Evolutionary conservation across 768 basidiomycete genomes (phyloP), one percentile per base, ranked within the genome.

Genomic region (Holtermannia corniformis): DNA sequence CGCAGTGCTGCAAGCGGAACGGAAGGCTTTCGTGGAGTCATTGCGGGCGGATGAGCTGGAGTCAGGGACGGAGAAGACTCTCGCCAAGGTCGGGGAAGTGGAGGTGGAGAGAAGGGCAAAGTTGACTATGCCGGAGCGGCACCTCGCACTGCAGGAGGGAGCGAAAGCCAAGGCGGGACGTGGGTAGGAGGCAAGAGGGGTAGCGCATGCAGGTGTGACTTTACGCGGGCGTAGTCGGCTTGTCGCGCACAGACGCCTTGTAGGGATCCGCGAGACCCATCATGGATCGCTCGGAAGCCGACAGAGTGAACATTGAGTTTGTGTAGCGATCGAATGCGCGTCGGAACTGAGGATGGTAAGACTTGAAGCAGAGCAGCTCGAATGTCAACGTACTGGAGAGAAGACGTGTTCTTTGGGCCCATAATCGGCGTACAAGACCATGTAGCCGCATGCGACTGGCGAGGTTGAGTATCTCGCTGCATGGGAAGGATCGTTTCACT

Each of bases 361-460:
- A 11, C 13, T 10, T 22, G 13, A 10, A 44, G 40, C 21, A 44
- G 5, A 23, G 14, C 25, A 46, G 32, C n/a, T 11, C 23, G 49
- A 12, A 16, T n/a, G 10, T 25, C 21, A 28, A 55, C 65, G 49
- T 42, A 67, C 65, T n/a, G 59, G 59, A 46, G 65, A 61, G 44
- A 67, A 67, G 26, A 64, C 62, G 42, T 67, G 65, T 49, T 67
- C 65, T 41, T 51, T 50, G 1, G 55, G 49, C 2, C 65, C 65
- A 41, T 60, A 67, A 56, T 67, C 65, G 25, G 59, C 63, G 44
- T 51, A 62, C 12, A 67, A 45, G 2, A 55, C 54, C 62, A 67
- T 64, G 42, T 63, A 67, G 13, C 56, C 49, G 13, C 55, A 57
- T 13, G 64, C 59, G 37, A 59, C 64, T 65, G 41, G 11, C 16